Evolutionary conservation across 1,284 basidiomycete genomes (phyloP), one percentile per base, ranked within the genome.

Genomic region (Leccinum holopus): DNA sequence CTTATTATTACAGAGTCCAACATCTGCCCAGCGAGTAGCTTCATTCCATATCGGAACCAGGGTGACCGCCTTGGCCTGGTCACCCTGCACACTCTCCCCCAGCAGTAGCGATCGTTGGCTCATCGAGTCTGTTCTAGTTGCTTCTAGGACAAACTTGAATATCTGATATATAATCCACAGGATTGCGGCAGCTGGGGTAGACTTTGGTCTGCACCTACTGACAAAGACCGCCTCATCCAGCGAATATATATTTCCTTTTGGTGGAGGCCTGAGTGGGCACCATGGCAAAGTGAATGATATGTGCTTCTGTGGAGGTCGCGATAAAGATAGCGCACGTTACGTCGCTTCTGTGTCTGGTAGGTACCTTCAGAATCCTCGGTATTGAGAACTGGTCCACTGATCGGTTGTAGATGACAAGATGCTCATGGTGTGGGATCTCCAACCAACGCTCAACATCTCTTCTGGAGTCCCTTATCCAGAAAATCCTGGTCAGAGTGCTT

Each of bases 391-490:
- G 11, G 54, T 55, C 60, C 41, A 57, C 57, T 62, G 32, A 67
- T 41, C 35, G 25, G 12, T 52, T 37, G 64, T 25, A 91, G 90
- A 91, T 67, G 90, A 92, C 76, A 89, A 86, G 70, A 88, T 87
- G 81, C 80, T 92, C 55, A 88, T 92, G 84, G 84, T 93, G 14
- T 93, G 91, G 91, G 89, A 93, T 73, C 81, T 93, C 18, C 78
- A 84, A 69, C 88, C 89, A 2, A 71, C 77, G 28, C 61, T 81
- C 58, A 76, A 84, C 62, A 76, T 82, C 44, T 70, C 77, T 32
- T 77, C 80, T 12, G 69, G 63, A 21, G 63, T 64, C 58, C 72
- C 70, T 54, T 79, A 71, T 61, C 77, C 73, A 62, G 69, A 63
- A 58, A 68, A 53, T 25, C 66, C 65, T 37, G 66, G 28, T 35